A percentile compares a stretch with the other conserved stretches of the same genome.
Evolutionary conservation across 2,329 filamentous ascomycete species (phyloP).

Genomic region (Apiospora phragmitis): DNA sequence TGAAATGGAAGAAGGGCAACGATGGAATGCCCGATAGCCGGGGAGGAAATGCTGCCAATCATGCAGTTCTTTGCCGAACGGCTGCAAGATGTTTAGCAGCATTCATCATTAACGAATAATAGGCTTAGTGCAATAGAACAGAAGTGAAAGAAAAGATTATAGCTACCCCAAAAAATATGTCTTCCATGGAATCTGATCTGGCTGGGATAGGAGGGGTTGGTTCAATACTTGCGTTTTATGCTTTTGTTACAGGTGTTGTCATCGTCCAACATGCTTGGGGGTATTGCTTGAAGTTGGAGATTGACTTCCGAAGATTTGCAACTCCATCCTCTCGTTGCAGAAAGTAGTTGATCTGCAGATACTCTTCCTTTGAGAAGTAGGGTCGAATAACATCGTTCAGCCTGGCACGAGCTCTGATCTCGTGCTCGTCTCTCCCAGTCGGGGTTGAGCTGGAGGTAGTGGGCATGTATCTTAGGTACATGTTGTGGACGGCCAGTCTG

Average conservation of each 20-base stretch:
- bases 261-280: constrained; percentile 50
- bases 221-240: not conserved
- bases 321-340: constrained; percentile 75
- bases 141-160: not conserved
- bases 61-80: constrained; percentile 81
- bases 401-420: constrained; percentile 39
- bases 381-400: constrained; percentile 56
- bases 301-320: constrained; percentile 66
- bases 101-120: not conserved
- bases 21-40: constrained; percentile 79
- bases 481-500: not conserved
- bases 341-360: constrained; percentile 73
- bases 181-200: not conserved
- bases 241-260: constrained; percentile 32
- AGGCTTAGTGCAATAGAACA: not conserved
- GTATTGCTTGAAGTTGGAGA: constrained; percentile 53
- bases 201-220: not conserved
- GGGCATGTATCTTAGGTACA: not conserved
- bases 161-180: not conserved
- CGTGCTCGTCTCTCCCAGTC: constrained; percentile 18
- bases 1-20: constrained; percentile 67
- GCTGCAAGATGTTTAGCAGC: constrained; percentile 35
- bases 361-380: constrained; percentile 63
- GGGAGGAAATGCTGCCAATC: constrained; percentile 85
- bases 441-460: constrained; percentile 49